Base-by-base conservation (phyloP, 352 stramenopile genomes). In the Phytophthora pistaciae region DNA sequence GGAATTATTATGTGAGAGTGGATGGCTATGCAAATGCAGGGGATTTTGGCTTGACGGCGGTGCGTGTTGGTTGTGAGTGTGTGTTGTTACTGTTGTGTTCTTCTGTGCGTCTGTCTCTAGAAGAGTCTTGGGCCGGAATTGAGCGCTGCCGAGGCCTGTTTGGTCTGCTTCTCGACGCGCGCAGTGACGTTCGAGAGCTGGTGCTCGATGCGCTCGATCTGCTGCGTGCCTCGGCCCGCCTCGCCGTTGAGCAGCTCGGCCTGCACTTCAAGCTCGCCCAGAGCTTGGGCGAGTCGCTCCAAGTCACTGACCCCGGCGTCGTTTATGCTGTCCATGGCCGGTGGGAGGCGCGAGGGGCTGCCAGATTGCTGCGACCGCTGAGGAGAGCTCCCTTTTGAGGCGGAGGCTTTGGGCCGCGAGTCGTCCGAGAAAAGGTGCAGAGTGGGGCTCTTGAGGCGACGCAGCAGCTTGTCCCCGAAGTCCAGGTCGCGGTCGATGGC, bases 221-320 rank as follows among this genome's bases (percentile, higher is more conserved):
- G 89, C 60, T 91, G 79, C 38, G 86, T 93, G 62, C 86, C 91
- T 42, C 74, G 83, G 18, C 79, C 80, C 9, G 84, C 86, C 58
- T 95, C 86, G 42, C 79, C 72, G 62, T 89, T 93, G 44, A 96
- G 73, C 25, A 84, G 50, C 57, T 73, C 87, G 14, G 89, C 87
- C 71, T 94, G 88, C 61, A 85, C 64, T 69, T 94, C 85, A 2
- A 96, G 83, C 27, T 94, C 85, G 5, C 77, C 84, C 13, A 96
- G 69, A 42, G 87, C 83, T 49, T 79, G 70, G 20, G 84, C 78
- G 20, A 94, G 64, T 3, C 75, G 75, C 68, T 94, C 83, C 44
- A 95, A 80, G 52, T 96, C 84, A 56, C 78, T 83, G 54, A 70
- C 67, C n/a, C 59, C 60, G 13, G 55, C 16, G 5, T 80, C 68